These are phyloP conservation scores for Talaromyces sp. DNA, from an alignment of 2,329 filamentous ascomycete species.

Conservation along the genomic window DNA sequence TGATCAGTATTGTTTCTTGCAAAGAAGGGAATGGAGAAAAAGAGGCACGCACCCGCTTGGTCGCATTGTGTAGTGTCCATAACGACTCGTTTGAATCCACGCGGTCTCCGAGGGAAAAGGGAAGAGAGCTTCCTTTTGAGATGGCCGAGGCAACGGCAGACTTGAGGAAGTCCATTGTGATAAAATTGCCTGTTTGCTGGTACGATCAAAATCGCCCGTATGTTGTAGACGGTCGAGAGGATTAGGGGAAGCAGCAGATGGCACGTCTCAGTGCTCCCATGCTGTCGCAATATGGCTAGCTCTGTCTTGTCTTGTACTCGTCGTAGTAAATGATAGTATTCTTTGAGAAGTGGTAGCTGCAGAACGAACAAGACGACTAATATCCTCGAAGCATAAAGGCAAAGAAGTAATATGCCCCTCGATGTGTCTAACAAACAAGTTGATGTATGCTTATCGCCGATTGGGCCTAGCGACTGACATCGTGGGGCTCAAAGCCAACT, in stretches of 20 bases:
- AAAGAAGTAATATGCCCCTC: neutral
- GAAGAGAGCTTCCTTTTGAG: slow-evolving; percentile 87
- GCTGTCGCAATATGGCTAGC: neutral
- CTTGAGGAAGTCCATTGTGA: slow-evolving; percentile 90
- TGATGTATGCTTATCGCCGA: slow-evolving; percentile 2
- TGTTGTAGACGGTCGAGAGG: neutral
- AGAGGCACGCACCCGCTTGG: slow-evolving; percentile 65
- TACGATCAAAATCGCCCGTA: neutral
- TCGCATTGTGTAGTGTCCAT: slow-evolving; percentile 95
- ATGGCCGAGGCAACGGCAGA: slow-evolving; percentile 96
- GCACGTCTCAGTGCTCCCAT: slow-evolving; percentile 6
- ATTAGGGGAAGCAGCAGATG: slow-evolving; percentile 6
- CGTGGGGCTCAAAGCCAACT: neutral
- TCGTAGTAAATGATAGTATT: neutral
- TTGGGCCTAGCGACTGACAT: neutral
- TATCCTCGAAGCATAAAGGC: neutral
- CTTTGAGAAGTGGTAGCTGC: neutral
- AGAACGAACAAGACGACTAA: neutral
- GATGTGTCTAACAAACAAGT: neutral
- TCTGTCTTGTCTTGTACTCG: neutral
- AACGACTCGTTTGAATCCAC: slow-evolving; percentile 91
- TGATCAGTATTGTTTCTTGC: neutral
- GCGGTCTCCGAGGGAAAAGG: slow-evolving; percentile 87
- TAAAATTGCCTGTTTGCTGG: neutral
- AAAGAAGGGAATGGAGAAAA: neutral